Conservation (phyloP, 176 grass and related monocot genomes). For the Stipa capillata region DNA sequence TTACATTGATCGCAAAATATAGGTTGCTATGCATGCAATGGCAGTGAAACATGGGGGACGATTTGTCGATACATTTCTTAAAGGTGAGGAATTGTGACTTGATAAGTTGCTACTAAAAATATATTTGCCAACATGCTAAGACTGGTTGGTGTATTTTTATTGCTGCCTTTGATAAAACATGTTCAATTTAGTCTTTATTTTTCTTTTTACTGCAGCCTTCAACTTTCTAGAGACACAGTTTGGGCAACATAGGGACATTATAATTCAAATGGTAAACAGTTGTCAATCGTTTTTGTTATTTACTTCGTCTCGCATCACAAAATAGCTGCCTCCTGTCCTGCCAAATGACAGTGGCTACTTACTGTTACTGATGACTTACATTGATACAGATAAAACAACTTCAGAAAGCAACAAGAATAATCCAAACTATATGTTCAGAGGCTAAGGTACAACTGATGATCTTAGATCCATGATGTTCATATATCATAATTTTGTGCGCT, state of each 20-base stretch:
- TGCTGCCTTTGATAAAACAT: constrained; percentile 17
- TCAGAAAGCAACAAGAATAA: constrained; percentile 75
- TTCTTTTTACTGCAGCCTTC: constrained; percentile 45
- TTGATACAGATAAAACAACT: constrained; percentile 56
- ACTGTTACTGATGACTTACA: constrained; percentile 13
- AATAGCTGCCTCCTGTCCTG: not conserved
- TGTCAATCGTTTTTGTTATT: not conserved
- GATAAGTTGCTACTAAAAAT: too few species aligned
- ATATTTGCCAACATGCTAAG: not conserved
- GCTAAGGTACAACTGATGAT: constrained; percentile 73
- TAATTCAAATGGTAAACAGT: constrained; percentile 54
- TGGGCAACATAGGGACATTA: constrained; percentile 32
- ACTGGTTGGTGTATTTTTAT: not conserved
- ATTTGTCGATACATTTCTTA: constrained; percentile 81
- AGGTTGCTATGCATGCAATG: constrained; percentile 75
- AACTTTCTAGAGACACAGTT: constrained; percentile 67
- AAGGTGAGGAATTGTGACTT: constrained; percentile 47
- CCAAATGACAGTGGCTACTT: not conserved
- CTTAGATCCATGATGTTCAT: not conserved
- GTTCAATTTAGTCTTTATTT: not conserved
- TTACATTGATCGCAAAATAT: constrained; percentile 6
- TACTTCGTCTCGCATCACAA: constrained; percentile 15
- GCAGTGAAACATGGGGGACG: constrained; percentile 84
- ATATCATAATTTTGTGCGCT: not conserved
- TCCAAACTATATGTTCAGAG: constrained; percentile 83